phyloP scores from a whole-genome alignment of 2,329 filamentous ascomycete genomes.

The Knufia petricola region DNA sequence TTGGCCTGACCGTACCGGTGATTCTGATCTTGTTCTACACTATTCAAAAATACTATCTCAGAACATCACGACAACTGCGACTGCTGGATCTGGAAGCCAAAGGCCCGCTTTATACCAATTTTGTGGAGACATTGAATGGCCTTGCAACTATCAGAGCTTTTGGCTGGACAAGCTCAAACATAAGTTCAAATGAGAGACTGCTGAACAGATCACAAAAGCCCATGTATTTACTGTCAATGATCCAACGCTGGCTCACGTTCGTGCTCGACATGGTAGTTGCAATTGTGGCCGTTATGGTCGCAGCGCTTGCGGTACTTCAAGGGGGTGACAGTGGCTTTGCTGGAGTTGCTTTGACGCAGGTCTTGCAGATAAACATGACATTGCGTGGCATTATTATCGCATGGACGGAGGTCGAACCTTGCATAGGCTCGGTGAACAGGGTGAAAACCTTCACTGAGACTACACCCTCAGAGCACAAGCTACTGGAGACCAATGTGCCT shows the following conservation, averaged over 20 bases:
- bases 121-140: neutral
- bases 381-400: neutral
- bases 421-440: neutral
- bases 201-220: conserved; percentile 29
- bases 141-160: neutral
- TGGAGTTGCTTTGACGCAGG: neutral
- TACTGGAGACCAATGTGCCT: neutral
- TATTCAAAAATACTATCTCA: neutral
- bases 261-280: conserved; percentile 33
- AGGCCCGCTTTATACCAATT: neutral
- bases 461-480: neutral
- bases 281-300: conserved; percentile 25
- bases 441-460: neutral
- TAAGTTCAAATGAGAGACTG: conserved; percentile 5
- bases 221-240: conserved; percentile 28
- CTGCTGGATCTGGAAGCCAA: neutral
- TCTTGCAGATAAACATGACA: neutral
- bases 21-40: neutral
- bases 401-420: neutral
- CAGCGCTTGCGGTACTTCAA: neutral
- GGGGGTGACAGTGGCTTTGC: neutral
- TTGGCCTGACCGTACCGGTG: neutral
- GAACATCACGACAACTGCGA: neutral
- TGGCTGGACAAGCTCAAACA: neutral
- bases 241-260: conserved; percentile 32